Percentiles rank a stretch among this genome's conserved stretches.
Conservation (phyloP, 2,329 filamentous ascomycete genomes). For the Ceratocystis papillata region DNA sequence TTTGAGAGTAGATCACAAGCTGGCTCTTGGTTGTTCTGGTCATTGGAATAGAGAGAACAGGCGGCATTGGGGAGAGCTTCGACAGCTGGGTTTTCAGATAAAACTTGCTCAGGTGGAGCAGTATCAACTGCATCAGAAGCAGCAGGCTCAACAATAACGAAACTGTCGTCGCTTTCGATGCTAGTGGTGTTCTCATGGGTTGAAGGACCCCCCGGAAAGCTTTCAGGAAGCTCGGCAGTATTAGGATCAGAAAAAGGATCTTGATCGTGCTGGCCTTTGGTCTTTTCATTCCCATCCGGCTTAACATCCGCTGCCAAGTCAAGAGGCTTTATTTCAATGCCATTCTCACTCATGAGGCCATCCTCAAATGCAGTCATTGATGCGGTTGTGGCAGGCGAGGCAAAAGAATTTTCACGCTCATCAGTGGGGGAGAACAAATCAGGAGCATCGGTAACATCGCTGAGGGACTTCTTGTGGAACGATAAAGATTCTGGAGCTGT, state of each 20-base stretch:
- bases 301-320: slow-evolving; percentile 14
- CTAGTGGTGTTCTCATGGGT: background rate
- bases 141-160: slow-evolving; percentile 4
- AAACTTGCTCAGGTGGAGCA: background rate
- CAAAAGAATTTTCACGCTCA: slow-evolving; percentile 22
- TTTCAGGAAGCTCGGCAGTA: background rate
- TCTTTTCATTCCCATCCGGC: background rate
- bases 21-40: background rate
- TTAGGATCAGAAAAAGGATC: background rate
- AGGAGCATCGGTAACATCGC: slow-evolving; percentile 16
- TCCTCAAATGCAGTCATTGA: slow-evolving; percentile 8
- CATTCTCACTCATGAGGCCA: background rate
- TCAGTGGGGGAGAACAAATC: slow-evolving; percentile 21
- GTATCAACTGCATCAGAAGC: background rate
- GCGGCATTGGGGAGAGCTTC: background rate
- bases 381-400: slow-evolving; percentile 23
- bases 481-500: slow-evolving; percentile 11
- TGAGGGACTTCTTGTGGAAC: slow-evolving; percentile 21
- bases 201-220: background rate
- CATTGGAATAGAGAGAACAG: background rate
- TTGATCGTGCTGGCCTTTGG: background rate
- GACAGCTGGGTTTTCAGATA: background rate
- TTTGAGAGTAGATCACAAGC: background rate
- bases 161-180: slow-evolving; percentile 13
- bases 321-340: slow-evolving; percentile 19